These are phyloP conservation scores for Skeletonema costatum DNA, from an alignment of 108 stramenopile genomes.

Conservation along the genomic window DNA sequence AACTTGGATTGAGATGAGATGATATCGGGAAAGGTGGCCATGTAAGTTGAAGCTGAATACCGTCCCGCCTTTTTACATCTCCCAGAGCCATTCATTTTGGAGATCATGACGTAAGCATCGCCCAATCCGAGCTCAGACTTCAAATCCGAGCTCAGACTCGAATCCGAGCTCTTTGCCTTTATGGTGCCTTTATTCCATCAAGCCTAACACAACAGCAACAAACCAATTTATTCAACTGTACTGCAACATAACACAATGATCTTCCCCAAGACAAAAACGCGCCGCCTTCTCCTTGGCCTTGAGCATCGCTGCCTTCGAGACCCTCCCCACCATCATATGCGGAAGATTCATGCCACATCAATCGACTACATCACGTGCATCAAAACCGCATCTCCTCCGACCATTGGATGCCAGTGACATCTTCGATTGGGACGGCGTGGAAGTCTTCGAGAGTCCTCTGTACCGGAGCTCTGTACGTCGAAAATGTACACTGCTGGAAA, in stretches of 20 bases:
- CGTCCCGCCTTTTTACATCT: too few species aligned
- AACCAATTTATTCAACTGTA: too few species aligned
- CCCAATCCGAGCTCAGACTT: neutral
- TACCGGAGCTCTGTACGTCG: neutral
- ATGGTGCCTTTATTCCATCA: too few species aligned
- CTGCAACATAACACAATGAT: neutral
- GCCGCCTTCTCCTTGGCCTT: neutral
- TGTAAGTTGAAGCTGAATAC: neutral
- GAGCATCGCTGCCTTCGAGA: neutral
- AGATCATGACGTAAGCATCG: neutral
- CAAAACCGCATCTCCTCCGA: conserved; percentile 10
- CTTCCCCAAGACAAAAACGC: neutral
- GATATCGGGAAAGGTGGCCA: neutral
- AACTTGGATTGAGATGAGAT: too few species aligned
- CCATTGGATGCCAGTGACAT: conserved; percentile 18
- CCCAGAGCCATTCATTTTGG: neutral
- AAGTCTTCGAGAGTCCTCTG: conserved; percentile 17
- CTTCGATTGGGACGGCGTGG: conserved; percentile 19
- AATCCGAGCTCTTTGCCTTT: too few species aligned
- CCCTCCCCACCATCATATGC: neutral
- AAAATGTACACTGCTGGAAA: conserved; percentile 17
- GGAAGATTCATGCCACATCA: neutral
- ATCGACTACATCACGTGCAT: neutral
- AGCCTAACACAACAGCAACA: too few species aligned
- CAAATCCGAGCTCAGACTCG: neutral